phyloP scores from a whole-genome alignment of 192 early-diverging fungal genomes.

The Linnemannia elongata region DNA sequence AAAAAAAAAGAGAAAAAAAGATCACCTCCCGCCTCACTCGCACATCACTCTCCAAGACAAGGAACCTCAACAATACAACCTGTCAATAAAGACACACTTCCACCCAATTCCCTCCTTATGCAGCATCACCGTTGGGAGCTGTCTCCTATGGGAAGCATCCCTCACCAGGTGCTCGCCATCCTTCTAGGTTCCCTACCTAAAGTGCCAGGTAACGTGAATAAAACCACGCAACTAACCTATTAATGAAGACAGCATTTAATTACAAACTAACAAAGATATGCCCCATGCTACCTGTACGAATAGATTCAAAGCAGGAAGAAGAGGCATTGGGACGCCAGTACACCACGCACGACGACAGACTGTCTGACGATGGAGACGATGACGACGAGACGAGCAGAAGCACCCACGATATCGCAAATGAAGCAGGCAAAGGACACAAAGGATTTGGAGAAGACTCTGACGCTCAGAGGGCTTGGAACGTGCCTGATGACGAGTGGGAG shows the following conservation, averaged over 20 bases:
- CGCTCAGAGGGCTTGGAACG: constrained; percentile 36
- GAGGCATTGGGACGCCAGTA: constrained; percentile 31
- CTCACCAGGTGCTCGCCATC: constrained; percentile 48
- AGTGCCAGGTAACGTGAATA: constrained; percentile 36
- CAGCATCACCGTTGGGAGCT: constrained; percentile 53
- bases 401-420: background rate
- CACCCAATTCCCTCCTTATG: constrained; percentile 9
- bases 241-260: background rate
- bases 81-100: background rate
- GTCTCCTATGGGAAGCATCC: constrained; percentile 32
- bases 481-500: constrained; percentile 54
- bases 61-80: background rate
- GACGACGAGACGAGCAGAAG: constrained; percentile 31
- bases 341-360: constrained; percentile 38
- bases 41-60: background rate
- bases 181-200: constrained; percentile 48
- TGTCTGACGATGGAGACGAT: constrained; percentile 50
- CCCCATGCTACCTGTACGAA: background rate
- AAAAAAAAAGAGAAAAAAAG: background rate
- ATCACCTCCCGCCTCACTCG: background rate
- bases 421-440: background rate
- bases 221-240: background rate
- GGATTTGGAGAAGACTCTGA: background rate
- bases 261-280: background rate
- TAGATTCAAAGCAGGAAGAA: constrained; percentile 40